Conservation (phyloP, 2,329 filamentous ascomycete species). For the Ophiostoma piceae region DNA sequence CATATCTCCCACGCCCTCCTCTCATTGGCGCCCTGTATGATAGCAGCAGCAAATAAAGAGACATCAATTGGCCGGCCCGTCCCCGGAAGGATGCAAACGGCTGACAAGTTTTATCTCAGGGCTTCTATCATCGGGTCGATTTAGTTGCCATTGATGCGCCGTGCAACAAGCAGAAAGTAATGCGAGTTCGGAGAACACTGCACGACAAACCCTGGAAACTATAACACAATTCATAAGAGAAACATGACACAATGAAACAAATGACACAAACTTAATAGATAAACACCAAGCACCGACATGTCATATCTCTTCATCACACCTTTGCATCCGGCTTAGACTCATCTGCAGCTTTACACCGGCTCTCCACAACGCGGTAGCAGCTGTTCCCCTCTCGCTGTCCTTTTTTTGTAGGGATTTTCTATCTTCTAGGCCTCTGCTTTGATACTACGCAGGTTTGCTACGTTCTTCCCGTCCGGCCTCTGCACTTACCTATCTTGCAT, state of each 20-base stretch:
- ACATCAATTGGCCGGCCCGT: background rate
- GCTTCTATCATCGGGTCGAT: background rate
- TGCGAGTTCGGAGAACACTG: background rate
- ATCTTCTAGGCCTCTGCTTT: too few relatives aligned
- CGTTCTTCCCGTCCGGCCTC: background rate
- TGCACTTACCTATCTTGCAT: background rate
- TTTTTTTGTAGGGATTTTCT: background rate
- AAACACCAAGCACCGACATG: background rate
- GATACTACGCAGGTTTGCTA: background rate
- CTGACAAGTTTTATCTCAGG: background rate
- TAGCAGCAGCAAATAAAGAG: background rate
- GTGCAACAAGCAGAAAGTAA: background rate
- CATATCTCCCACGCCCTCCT: background rate
- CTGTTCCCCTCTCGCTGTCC: background rate
- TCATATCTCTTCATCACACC: background rate
- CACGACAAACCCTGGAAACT: background rate
- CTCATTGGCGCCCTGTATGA: background rate
- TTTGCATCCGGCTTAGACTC: background rate
- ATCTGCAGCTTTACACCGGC: background rate
- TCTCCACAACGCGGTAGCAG: background rate
- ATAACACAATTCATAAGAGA: background rate
- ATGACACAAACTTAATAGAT: too few relatives aligned
- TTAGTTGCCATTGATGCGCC: background rate
- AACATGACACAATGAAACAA: too few relatives aligned
- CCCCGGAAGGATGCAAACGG: background rate